Percentiles rank a stretch among this genome's conserved stretches.
Evolutionary conservation across 1,139 yeast species (phyloP).

Genomic region (Yamadazyma pseudoaaseri): DNA sequence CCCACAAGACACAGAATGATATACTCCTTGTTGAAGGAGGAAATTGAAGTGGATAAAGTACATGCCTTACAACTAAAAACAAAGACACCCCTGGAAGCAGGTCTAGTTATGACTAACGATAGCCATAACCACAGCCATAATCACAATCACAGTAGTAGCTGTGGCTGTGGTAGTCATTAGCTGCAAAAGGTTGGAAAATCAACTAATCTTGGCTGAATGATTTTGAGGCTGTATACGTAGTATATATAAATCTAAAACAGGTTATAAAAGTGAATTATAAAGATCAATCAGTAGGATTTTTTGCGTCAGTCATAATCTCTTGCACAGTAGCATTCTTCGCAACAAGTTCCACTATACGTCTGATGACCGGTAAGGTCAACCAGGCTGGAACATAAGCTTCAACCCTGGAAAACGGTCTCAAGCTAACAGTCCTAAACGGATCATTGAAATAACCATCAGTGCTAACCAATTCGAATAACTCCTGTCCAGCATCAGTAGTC

Average conservation of each 20-base stretch:
- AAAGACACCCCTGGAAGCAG: conserved; percentile 67
- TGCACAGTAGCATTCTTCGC: conserved; percentile 70
- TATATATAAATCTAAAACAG: not conserved
- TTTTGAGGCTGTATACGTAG: not conserved
- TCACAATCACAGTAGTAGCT: conserved; percentile 1
- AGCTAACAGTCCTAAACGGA: conserved; percentile 82
- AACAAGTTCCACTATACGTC: conserved; percentile 86
- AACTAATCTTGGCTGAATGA: too few species aligned
- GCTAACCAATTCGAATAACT: conserved; percentile 65
- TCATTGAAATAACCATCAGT: conserved; percentile 84
- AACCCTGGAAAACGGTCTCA: conserved; percentile 83
- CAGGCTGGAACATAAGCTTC: conserved; percentile 98
- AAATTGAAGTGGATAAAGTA: conserved; percentile 66
- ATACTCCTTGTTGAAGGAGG: conserved; percentile 69
- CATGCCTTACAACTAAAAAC: conserved; percentile 90
- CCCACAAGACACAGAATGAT: conserved; percentile 81
- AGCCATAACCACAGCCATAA: conserved; percentile 1
- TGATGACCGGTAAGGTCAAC: conserved; percentile 84
- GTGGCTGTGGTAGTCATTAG: not conserved
- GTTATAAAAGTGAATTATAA: not conserved
- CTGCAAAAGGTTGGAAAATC: too few species aligned
- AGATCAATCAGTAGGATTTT: not conserved
- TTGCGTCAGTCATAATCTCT: conserved; percentile 20
- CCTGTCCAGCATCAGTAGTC: conserved; percentile 57
- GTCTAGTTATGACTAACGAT: not conserved